Base-by-base conservation (phyloP, 2,329 filamentous ascomycete genomes). In the Clonostachys chloroleuca region DNA sequence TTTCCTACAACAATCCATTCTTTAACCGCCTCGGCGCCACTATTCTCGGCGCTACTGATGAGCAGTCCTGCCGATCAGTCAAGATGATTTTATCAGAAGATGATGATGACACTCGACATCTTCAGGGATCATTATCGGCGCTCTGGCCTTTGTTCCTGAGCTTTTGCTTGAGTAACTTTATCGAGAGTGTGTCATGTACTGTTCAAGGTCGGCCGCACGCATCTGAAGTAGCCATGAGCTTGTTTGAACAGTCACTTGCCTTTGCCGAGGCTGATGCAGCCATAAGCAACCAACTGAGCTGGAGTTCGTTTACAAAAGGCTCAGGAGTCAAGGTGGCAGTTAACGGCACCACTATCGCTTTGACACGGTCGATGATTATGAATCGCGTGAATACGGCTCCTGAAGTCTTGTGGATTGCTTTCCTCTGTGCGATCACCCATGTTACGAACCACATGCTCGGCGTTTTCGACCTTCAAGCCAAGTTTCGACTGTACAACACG, bases 221-320 rank as follows among this genome's bases (percentile, higher is more conserved):
- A 52, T 86, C 89, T 1, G 94, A 97, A 67, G 95, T 90, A 2
- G 92, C 91, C 16, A 96, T 97, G 89, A 96, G 92, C 0, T 80
- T 96, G 3, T 96, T 97, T 58, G 94, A 99, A 63, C 92, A 96
- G 60, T 96, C 92, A 0, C 75, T 99, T 9, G 92, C 92, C 3
- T 99, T 97, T 68, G 90, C 92, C 12, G 94, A 99, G 66, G 92
- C 92, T 9, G 94, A 99, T 63, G 86, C 89, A 33, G 87, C 92
- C 53, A 84, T 96, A 42, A 85, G 84, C 56, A 88, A 85, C 54
- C 87, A 91, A 44, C 78, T 96, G 13, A 86, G 86, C 12, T 81
- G 91, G 64, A 83, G 85, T 0, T 65, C 69, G 12, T 67, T 71
- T 30, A 58, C 67, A 20, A 57, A 68, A 3, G 65, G 58, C 43